phyloP scores from a whole-genome alignment of 495 filamentous ascomycete species.

The Aspergillus nidulans region DNA sequence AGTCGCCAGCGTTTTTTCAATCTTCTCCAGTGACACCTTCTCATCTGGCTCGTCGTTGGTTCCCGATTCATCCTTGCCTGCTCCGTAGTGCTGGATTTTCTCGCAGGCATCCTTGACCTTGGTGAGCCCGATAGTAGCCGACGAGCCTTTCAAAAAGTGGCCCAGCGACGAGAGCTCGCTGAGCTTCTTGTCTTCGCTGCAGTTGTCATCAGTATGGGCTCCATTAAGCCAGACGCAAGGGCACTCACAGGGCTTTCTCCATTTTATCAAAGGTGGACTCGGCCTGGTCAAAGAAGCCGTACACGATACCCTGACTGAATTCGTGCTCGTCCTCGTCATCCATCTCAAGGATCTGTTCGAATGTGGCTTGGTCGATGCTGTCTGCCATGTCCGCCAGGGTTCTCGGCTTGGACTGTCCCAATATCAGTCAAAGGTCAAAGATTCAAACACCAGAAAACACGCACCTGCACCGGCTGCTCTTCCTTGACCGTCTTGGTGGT shows the following conservation, averaged over 20 bases:
- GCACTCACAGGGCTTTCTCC: constrained; percentile 70
- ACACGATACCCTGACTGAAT: constrained; percentile 82
- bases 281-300: constrained; percentile 90
- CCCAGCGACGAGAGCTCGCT: constrained; percentile 72
- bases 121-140: constrained; percentile 85
- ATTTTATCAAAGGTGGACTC: constrained; percentile 81
- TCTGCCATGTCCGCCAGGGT: constrained; percentile 56
- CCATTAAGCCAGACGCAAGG: not conserved
- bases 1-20: constrained; percentile 61
- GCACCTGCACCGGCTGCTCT: constrained; percentile 13
- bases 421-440: not conserved
- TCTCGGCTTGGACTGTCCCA: constrained; percentile 40
- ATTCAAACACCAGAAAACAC: constrained; percentile 10
- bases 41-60: constrained; percentile 55
- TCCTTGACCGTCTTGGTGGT: constrained; percentile 27
- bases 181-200: constrained; percentile 62
- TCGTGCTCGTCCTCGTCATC: constrained; percentile 77
- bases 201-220: constrained; percentile 8
- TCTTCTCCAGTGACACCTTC: constrained; percentile 59
- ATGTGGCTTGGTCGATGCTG: constrained; percentile 71
- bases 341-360: constrained; percentile 96
- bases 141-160: constrained; percentile 98
- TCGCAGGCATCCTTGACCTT: constrained; percentile 93
- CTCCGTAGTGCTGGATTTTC: constrained; percentile 91
- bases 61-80: constrained; percentile 73